phyloP scores from a whole-genome alignment of 257 asterid genomes.

The Solanum okadae region DNA sequence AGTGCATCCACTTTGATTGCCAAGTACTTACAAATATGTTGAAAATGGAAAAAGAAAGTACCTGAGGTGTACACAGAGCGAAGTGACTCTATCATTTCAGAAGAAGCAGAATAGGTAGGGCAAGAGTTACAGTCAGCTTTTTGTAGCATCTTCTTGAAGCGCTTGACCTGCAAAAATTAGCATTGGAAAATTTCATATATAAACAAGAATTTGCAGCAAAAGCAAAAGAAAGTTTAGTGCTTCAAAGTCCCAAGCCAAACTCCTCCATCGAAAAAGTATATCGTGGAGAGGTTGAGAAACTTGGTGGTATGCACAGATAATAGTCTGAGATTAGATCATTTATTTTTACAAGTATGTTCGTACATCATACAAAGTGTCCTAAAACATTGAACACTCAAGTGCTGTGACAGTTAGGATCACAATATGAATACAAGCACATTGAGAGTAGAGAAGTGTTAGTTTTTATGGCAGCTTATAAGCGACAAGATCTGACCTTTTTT shows the following conservation, averaged over 20 bases:
- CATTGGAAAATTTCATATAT: not conserved
- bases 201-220: not conserved
- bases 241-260: not conserved
- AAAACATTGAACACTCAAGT: not conserved
- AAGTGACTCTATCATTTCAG: slow-evolving; percentile 54
- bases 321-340: not conserved
- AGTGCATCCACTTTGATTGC: not conserved
- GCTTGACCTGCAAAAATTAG: slow-evolving; percentile 40
- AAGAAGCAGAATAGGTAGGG: slow-evolving; percentile 38
- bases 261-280: not conserved
- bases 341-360: not conserved
- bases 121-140: slow-evolving; percentile 66
- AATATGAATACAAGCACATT: not conserved
- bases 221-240: not conserved
- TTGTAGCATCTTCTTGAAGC: slow-evolving; percentile 50
- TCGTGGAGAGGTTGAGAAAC: not conserved
- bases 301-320: not conserved
- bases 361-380: not conserved
- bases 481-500: not conserved
- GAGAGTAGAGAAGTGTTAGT: not conserved
- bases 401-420: not conserved
- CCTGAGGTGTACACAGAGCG: slow-evolving; percentile 44
- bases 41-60: slow-evolving; percentile 5
- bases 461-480: not conserved
- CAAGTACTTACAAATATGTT: not conserved